A percentile compares a stretch with the other conserved stretches of the same genome.
phyloP scores from a whole-genome alignment of 257 asterid species.

The Anisodus tanguticus region DNA sequence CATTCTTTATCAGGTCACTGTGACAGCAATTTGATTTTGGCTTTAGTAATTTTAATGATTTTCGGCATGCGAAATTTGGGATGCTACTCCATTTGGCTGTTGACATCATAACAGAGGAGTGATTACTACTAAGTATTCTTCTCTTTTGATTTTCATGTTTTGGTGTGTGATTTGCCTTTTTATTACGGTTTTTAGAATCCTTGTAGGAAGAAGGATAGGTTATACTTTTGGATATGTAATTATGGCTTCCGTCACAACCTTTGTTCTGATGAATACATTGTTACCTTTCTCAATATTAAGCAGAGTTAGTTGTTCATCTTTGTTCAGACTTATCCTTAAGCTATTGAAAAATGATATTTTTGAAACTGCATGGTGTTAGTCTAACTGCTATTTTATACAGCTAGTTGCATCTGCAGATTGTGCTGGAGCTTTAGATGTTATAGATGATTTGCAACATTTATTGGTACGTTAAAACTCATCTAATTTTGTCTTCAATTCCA shows the following conservation, averaged over 20 bases:
- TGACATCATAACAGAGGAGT: slow-evolving; percentile 7
- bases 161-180: slow-evolving; percentile 10
- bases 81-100: slow-evolving; percentile 3
- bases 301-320: not conserved
- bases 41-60: not conserved
- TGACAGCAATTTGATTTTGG: slow-evolving; percentile 3
- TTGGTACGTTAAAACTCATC: slow-evolving; percentile 55
- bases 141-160: slow-evolving; percentile 7
- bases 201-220: not conserved
- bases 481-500: not conserved
- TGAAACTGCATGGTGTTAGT: slow-evolving; percentile 15
- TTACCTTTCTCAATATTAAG: not conserved
- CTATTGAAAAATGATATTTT: not conserved
- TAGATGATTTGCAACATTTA: slow-evolving; percentile 88
- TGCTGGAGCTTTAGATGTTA: slow-evolving; percentile 96
- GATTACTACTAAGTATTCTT: not conserved
- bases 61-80: slow-evolving; percentile 6
- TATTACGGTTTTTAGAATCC: not conserved
- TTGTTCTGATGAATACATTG: not conserved
- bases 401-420: slow-evolving; percentile 98
- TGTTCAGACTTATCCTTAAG: slow-evolving; percentile 10
- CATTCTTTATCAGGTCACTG: not conserved
- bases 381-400: slow-evolving; percentile 52
- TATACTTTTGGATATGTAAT: slow-evolving; percentile 6
- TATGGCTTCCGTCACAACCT: not conserved